These are phyloP conservation scores for Rhizopogon vesiculosus DNA, from an alignment of 768 basidiomycete species.

Conservation along the genomic window DNA sequence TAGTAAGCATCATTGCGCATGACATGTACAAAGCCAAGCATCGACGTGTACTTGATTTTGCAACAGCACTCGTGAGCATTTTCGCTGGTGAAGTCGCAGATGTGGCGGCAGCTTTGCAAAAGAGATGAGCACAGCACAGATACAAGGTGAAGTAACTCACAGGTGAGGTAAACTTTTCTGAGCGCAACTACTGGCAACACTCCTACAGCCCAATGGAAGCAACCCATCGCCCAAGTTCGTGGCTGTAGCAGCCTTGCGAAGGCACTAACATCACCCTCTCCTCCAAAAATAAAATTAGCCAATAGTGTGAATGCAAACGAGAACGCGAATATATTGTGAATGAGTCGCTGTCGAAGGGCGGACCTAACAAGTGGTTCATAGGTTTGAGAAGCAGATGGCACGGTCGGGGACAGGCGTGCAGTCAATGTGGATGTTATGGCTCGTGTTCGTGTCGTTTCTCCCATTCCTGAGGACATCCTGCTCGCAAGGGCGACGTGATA, in stretches of 20 bases:
- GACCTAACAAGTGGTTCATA: conserved; percentile 67
- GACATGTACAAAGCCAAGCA: conserved; percentile 42
- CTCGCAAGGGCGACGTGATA: background rate
- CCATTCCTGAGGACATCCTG: background rate
- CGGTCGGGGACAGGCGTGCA: conserved; percentile 45
- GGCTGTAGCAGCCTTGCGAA: conserved; percentile 38
- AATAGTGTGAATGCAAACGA: conserved; percentile 46
- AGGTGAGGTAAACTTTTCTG: conserved; percentile 54
- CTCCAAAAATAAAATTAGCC: conserved; percentile 29
- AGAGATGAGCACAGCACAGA: background rate
- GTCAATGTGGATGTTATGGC: conserved; percentile 31
- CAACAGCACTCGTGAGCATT: conserved; percentile 39
- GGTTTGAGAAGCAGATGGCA: conserved; percentile 52
- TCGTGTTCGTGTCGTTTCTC: conserved; percentile 23
- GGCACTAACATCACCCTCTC: conserved; percentile 11
- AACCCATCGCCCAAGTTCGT: conserved; percentile 37
- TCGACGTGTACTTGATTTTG: conserved; percentile 42
- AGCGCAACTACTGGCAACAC: conserved; percentile 55
- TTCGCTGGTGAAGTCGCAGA: conserved; percentile 48
- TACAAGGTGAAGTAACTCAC: conserved; percentile 34
- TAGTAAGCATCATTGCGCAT: conserved; percentile 41
- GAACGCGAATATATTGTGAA: conserved; percentile 46
- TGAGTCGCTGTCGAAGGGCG: conserved; percentile 56
- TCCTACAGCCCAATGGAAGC: conserved; percentile 43
- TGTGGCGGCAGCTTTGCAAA: conserved; percentile 38